These are phyloP conservation scores for Annulohypoxylon moriforme DNA, from an alignment of 495 filamentous ascomycete genomes.

Conservation along the genomic window DNA sequence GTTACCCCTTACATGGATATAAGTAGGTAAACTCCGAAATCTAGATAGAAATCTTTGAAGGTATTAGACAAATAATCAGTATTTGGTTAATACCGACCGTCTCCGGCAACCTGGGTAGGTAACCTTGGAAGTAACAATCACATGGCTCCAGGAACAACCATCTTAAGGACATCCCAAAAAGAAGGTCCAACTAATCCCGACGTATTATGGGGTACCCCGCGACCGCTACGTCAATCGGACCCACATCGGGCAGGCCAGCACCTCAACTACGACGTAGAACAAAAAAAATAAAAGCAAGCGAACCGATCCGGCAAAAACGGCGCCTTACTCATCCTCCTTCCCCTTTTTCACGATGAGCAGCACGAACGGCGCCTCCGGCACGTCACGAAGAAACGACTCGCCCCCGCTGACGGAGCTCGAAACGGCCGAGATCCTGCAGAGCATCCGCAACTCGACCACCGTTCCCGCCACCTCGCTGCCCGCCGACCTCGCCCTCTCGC, in stretches of 20 bases:
- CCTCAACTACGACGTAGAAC: background rate
- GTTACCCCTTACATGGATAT: no score
- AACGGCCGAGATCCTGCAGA: conserved; percentile 41
- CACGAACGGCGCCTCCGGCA: conserved; percentile 29
- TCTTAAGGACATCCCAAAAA: no score
- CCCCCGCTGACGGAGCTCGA: conserved; percentile 44
- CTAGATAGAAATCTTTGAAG: no score
- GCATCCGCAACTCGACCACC: conserved; percentile 35
- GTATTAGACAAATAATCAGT: no score
- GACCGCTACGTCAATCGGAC: conserved; percentile 28
- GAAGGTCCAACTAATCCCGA: background rate
- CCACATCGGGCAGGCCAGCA: conserved; percentile 20
- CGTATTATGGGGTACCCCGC: conserved; percentile 29
- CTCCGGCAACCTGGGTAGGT: no score
- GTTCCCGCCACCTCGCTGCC: conserved; percentile 30
- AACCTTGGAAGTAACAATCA: no score
- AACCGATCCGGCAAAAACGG: conserved; percentile 16
- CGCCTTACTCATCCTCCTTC: conserved; percentile 27
- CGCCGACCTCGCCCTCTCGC: conserved; percentile 45
- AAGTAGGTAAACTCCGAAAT: no score
- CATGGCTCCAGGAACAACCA: no score
- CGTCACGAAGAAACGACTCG: conserved; percentile 28
- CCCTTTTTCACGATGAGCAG: conserved; percentile 27
- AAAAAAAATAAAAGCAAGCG: conserved; percentile 16
- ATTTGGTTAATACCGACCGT: no score